Evolutionary conservation across 257 asterid genomes (phyloP).

Genomic region (Datura wrightii): DNA sequence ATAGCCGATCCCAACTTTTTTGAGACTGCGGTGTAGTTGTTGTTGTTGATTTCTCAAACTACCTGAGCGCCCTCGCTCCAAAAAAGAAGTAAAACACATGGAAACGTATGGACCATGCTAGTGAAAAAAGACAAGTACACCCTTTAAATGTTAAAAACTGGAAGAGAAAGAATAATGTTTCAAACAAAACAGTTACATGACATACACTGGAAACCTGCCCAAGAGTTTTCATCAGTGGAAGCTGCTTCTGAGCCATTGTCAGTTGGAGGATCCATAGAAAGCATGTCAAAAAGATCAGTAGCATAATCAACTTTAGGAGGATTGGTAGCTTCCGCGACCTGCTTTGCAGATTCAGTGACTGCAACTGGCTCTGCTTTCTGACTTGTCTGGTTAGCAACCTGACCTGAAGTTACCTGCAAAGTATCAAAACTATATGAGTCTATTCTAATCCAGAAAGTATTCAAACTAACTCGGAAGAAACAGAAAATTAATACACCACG

Average conservation of each 20-base stretch:
- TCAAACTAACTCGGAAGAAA: background rate
- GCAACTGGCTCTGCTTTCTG: constrained; percentile 64
- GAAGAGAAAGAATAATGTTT: background rate
- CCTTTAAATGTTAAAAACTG: background rate
- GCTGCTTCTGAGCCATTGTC: constrained; percentile 61
- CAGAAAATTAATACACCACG: background rate
- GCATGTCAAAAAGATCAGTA: constrained; percentile 90
- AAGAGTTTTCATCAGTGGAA: constrained; percentile 70
- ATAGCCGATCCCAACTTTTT: background rate
- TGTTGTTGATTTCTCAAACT: constrained; percentile 1
- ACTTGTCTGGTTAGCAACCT: constrained; percentile 52
- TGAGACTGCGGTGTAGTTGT: background rate
- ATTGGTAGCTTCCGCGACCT: constrained; percentile 51
- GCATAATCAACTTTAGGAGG: constrained; percentile 87
- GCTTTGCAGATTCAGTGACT: constrained; percentile 54
- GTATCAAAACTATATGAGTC: constrained; percentile 25
- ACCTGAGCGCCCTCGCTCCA: background rate
- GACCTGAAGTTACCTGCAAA: constrained; percentile 71
- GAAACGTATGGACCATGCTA: background rate
- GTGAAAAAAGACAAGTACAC: background rate
- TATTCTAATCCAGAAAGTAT: background rate
- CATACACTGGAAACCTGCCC: constrained; percentile 99
- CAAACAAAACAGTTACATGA: constrained; percentile 33
- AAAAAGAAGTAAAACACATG: background rate
- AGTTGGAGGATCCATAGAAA: constrained; percentile 70